These are phyloP conservation scores for Solanum dulcamara DNA, from an alignment of 257 asterid genomes.

Conservation along the genomic window DNA sequence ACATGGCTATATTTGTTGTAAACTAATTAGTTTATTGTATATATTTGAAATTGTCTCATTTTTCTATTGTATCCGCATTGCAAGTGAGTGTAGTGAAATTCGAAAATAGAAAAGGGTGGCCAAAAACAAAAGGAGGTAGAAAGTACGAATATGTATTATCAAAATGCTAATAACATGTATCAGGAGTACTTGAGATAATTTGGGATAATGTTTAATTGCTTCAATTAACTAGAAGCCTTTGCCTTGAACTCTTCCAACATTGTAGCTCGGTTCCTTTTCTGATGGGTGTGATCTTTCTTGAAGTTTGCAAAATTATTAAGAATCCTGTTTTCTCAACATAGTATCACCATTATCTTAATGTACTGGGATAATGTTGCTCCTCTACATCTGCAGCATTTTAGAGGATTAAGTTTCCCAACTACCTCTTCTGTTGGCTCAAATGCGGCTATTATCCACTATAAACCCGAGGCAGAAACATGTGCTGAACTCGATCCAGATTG, in stretches of 20 bases:
- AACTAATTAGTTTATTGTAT: too few species aligned
- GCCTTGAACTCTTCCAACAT: background rate
- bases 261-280: background rate
- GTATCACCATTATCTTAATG: background rate
- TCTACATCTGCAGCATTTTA: constrained; percentile 48
- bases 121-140: background rate
- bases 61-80: background rate
- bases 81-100: background rate
- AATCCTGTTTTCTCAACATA: background rate
- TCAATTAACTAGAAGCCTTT: background rate
- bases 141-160: background rate
- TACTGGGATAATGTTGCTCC: background rate
- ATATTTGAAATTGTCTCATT: too few species aligned
- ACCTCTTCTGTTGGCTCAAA: constrained; percentile 95
- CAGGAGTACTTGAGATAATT: background rate
- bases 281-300: background rate
- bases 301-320: background rate
- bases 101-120: background rate
- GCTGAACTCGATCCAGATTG: constrained; percentile 78
- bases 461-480: constrained; percentile 66
- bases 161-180: background rate
- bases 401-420: constrained; percentile 91
- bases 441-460: constrained; percentile 86
- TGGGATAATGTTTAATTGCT: background rate
- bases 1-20: too few species aligned